Evolutionary conservation across 495 filamentous ascomycete species (phyloP), one percentile per base, ranked within the genome.

Genomic region (Penicillium pulvis): DNA sequence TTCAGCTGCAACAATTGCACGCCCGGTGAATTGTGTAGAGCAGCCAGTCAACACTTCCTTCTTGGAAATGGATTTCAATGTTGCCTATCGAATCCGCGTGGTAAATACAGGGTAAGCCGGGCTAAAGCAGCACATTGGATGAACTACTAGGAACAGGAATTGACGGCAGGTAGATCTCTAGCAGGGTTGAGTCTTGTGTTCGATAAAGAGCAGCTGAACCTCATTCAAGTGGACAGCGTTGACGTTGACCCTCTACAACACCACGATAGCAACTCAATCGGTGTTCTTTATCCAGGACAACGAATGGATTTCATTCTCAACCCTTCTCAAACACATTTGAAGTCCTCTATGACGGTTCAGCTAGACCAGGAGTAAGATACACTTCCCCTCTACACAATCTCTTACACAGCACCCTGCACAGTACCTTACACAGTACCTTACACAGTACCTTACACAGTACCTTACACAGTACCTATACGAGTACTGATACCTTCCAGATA

Each of bases 1-100:
- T 63, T 77, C 70, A 1, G 74, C 72, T 67, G 78, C 79, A 5
- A 73, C 78, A 6, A 75, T 76, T 42, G 77, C 78, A 11, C 55
- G 76, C 17, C 78, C 78, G 0, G 54, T 81, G 36, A 68, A 81
- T 28, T 82, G 79, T 57, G 49, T 66, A 28, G 28, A 28, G 28
- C 59, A 65, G 11, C 20, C 17, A 30, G 43, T 61, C 24, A 43
- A 70, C 31, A 36, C 52, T 28, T 61, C 62, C 36, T 65, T 73
- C 62, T 31, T 20, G 47, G 64, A 17, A 41, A 41, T 74, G 9
- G 41, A 67, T 26, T 5, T 39, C 16, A 16, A 41, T 17, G 17
- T 14, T 41, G 12, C 39, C 14, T 41, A 41, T 7, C 39, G 16
- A 17, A 6, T 41, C 5, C 39, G 39, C 12, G 16, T 41, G 6